These are phyloP conservation scores for Penicillium coffeae DNA, from an alignment of 495 filamentous ascomycete species.

Conservation along the genomic window DNA sequence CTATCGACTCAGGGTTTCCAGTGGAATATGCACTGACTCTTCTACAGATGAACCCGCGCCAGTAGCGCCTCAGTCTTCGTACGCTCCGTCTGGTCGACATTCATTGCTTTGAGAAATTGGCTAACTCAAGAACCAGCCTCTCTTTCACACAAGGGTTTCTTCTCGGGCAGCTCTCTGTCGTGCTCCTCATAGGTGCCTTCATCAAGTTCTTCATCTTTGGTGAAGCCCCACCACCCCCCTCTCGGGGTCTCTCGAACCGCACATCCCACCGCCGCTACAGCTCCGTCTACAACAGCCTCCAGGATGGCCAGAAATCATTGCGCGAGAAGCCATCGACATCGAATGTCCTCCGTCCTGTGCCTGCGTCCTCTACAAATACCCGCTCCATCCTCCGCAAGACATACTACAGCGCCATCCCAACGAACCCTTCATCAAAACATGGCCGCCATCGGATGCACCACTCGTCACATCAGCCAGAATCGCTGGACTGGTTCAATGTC, in stretches of 20 bases:
- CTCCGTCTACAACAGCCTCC: slow-evolving; percentile 41
- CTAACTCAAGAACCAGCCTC: slow-evolving; percentile 7
- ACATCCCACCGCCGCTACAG: slow-evolving; percentile 60
- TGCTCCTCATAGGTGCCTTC: slow-evolving; percentile 85
- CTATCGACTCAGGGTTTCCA: background rate
- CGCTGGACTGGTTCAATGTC: slow-evolving; percentile 99
- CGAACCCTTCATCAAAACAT: slow-evolving; percentile 41
- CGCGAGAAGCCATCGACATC: slow-evolving; percentile 73
- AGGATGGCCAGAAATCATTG: slow-evolving; percentile 41
- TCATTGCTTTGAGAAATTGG: background rate
- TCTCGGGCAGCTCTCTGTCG: slow-evolving; percentile 86
- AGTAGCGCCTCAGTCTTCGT: slow-evolving; percentile 48
- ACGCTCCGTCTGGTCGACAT: slow-evolving; percentile 11
- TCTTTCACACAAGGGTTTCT: slow-evolving; percentile 69
- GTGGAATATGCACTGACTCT: slow-evolving; percentile 9
- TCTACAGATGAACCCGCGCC: slow-evolving; percentile 30
- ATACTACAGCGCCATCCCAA: slow-evolving; percentile 83
- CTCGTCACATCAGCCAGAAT: slow-evolving; percentile 92
- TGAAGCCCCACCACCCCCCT: slow-evolving; percentile 79
- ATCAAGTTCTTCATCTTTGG: slow-evolving; percentile 99
- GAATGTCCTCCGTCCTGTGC: slow-evolving; percentile 62
- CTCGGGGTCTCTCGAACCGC: slow-evolving; percentile 69
- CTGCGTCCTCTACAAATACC: slow-evolving; percentile 62
- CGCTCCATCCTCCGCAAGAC: slow-evolving; percentile 93
- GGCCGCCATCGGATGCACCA: slow-evolving; percentile 45